Conservation (phyloP, 805 yeast species). For the Myxozyma udenii region DNA sequence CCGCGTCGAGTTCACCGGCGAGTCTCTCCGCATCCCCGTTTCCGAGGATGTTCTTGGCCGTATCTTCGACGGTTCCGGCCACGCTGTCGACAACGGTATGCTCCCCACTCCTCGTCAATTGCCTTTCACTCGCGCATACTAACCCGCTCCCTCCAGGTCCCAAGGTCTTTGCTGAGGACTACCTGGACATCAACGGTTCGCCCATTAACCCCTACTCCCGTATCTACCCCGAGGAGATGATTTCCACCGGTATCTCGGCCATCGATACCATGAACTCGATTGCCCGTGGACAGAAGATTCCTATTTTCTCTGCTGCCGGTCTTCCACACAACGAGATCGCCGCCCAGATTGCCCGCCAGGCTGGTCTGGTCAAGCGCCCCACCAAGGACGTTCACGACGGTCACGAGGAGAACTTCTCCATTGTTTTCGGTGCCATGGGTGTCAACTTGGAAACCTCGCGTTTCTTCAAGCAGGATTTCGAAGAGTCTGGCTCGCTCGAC, state of each 20-base stretch:
- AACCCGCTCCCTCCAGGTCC: conserved; percentile 61
- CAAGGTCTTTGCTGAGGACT: conserved; percentile 96
- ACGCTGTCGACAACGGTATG: conserved; percentile 78
- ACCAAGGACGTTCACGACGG: conserved; percentile 99
- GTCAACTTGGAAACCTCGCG: conserved; percentile 97
- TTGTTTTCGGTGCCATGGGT: conserved; percentile 99
- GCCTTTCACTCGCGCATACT: neutral
- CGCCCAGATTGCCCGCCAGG: conserved; percentile 99
- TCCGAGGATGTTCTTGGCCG: conserved; percentile 97
- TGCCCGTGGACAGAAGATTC: conserved; percentile 99
- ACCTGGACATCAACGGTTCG: conserved; percentile 96
- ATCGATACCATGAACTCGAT: conserved; percentile 99
- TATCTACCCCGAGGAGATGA: conserved; percentile 99
- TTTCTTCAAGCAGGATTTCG: conserved; percentile 98
- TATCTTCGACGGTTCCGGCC: conserved; percentile 97
- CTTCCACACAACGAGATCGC: conserved; percentile 99
- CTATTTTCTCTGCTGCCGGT: conserved; percentile 98
- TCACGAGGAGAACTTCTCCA: conserved; percentile 98
- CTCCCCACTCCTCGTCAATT: neutral
- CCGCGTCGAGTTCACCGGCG: conserved; percentile 94
- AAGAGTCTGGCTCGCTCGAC: conserved; percentile 97
- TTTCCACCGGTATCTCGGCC: conserved; percentile 97
- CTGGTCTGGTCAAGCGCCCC: conserved; percentile 92
- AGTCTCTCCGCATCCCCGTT: conserved; percentile 87
- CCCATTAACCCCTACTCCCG: conserved; percentile 98